Percentiles rank a stretch among this genome's conserved stretches.
Evolutionary conservation across 2,329 filamentous ascomycete genomes (phyloP).

Genomic region (Phyllosticta ampelicida): DNA sequence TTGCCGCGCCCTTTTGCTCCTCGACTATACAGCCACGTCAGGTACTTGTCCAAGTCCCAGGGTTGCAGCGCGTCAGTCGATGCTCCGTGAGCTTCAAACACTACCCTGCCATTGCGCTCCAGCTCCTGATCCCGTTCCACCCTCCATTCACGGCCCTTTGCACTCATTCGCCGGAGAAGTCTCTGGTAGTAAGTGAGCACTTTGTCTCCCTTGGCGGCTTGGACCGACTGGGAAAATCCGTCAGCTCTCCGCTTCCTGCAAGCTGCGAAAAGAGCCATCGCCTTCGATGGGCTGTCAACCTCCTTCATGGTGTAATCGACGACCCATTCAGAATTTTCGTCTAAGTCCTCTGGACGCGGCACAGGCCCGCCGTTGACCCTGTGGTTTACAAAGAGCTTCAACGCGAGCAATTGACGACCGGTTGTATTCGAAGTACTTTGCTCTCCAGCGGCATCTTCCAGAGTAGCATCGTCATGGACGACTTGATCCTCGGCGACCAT

Average conservation of each 20-base stretch:
- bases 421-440: neutral
- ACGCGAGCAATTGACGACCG: conserved; percentile 37
- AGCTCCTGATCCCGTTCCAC: conserved; percentile 37
- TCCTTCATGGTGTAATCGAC: conserved; percentile 51
- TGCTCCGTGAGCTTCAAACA: neutral
- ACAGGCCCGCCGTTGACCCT: conserved; percentile 57
- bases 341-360: conserved; percentile 46
- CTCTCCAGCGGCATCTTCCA: neutral
- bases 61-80: neutral
- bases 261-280: neutral
- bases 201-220: conserved; percentile 15
- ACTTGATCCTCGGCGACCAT: neutral
- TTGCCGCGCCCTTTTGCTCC: neutral
- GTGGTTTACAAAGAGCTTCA: conserved; percentile 64
- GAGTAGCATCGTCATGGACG: neutral
- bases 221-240: conserved; percentile 24
- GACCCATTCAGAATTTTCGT: conserved; percentile 46
- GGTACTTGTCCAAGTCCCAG: conserved; percentile 1
- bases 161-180: conserved; percentile 37
- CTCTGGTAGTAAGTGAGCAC: conserved; percentile 31
- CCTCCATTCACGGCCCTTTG: conserved; percentile 50
- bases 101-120: neutral
- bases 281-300: neutral
- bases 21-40: conserved; percentile 5
- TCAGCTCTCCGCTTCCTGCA: conserved; percentile 35